These are phyloP conservation scores for Meyerozyma carpophila DNA, from an alignment of 1,139 yeast genomes.

Conservation along the genomic window DNA sequence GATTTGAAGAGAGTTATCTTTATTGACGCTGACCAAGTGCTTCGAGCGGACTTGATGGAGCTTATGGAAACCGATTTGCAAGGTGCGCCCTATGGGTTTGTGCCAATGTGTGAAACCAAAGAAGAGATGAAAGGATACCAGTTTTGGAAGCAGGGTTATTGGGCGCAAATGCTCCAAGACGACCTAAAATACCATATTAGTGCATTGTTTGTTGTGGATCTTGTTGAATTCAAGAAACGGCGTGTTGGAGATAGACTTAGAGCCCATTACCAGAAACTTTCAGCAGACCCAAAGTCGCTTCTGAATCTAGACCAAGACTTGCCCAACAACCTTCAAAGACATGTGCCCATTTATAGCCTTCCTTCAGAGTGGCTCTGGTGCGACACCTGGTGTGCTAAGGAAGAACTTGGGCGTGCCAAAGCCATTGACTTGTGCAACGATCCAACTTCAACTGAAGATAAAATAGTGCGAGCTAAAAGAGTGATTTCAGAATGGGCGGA, in stretches of 20 bases:
- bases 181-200: constrained; percentile 73
- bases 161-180: constrained; percentile 62
- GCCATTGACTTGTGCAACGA: constrained; percentile 82
- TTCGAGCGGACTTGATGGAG: constrained; percentile 67
- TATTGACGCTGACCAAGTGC: constrained; percentile 82
- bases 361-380: constrained; percentile 92
- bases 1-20: constrained; percentile 70
- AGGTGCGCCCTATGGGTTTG: constrained; percentile 79
- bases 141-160: constrained; percentile 93
- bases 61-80: constrained; percentile 59
- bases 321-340: constrained; percentile 75
- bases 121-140: constrained; percentile 78
- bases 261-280: constrained; percentile 78
- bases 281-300: constrained; percentile 74
- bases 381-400: constrained; percentile 88
- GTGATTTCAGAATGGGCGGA: constrained; percentile 73
- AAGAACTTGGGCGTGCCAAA: constrained; percentile 53
- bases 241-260: constrained; percentile 78
- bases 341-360: constrained; percentile 62
- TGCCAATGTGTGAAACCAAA: constrained; percentile 85
- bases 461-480: constrained; percentile 66
- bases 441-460: constrained; percentile 75
- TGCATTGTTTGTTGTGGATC: constrained; percentile 79
- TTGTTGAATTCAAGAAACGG: constrained; percentile 54
- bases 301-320: constrained; percentile 87